phyloP scores from a whole-genome alignment of 164 flowering plant genomes.

The Umbellularia californica region DNA sequence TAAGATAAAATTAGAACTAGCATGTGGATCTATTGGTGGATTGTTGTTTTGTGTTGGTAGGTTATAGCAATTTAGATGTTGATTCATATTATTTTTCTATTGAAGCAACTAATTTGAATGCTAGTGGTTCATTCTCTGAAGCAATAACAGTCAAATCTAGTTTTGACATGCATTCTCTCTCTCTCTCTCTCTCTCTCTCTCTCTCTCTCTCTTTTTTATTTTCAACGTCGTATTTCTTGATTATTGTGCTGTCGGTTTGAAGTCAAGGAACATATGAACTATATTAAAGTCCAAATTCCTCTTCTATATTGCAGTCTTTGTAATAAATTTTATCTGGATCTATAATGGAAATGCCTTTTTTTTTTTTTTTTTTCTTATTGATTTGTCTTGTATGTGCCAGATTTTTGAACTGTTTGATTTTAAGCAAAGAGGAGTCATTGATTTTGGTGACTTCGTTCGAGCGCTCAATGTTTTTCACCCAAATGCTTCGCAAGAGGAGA shows the following conservation, averaged over 20 bases:
- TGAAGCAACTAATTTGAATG: background rate
- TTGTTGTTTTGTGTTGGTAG: no score
- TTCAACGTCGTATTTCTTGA: background rate
- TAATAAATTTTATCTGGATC: background rate
- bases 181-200: no score
- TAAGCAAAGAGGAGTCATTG: conserved; percentile 76
- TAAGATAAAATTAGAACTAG: no score
- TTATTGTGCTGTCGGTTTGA: background rate
- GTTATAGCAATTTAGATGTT: no score
- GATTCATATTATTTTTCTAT: no score
- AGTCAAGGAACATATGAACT: background rate
- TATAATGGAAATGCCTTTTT: background rate
- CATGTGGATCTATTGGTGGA: no score
- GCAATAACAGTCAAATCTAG: no score
- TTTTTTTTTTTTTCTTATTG: background rate
- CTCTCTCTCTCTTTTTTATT: background rate
- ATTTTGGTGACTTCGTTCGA: conserved; percentile 92
- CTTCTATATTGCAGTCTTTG: background rate
- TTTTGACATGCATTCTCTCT: no score
- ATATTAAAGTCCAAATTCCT: background rate
- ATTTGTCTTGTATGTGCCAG: conserved; percentile 28
- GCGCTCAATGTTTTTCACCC: conserved; percentile 91
- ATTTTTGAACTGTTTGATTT: conserved; percentile 92
- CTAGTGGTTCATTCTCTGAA: background rate
- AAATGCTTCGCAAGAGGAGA: conserved; percentile 73